Conservation (phyloP, 805 yeast genomes). For the Suhomyces sp. region DNA sequence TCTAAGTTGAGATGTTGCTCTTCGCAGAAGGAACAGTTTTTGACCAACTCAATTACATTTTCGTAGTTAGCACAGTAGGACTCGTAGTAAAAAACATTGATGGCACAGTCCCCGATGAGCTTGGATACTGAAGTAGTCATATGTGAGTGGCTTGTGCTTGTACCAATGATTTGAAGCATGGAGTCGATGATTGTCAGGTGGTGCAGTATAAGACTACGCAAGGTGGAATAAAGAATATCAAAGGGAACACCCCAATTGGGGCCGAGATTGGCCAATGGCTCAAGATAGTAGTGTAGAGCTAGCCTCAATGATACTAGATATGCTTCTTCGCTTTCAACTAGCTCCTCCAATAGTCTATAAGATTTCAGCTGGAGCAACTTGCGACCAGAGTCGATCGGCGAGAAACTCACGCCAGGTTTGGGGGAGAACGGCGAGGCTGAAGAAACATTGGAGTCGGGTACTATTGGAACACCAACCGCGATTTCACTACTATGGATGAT, state of each 20-base stretch:
- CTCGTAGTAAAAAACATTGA: slow-evolving; percentile 26
- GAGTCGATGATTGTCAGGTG: slow-evolving; percentile 25
- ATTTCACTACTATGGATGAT: background rate
- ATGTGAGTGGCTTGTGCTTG: background rate
- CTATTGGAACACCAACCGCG: background rate
- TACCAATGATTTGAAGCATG: background rate
- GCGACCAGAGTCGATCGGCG: slow-evolving; percentile 12
- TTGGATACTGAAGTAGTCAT: background rate
- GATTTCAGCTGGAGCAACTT: slow-evolving; percentile 12
- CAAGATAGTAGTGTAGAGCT: slow-evolving; percentile 43
- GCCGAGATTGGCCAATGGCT: slow-evolving; percentile 25
- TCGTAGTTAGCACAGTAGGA: slow-evolving; percentile 33
- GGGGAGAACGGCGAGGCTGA: slow-evolving; percentile 14
- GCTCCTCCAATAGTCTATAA: slow-evolving; percentile 41
- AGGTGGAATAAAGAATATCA: background rate
- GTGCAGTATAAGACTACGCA: slow-evolving; percentile 8
- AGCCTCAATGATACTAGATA: slow-evolving; percentile 46
- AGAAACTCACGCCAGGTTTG: slow-evolving; percentile 15
- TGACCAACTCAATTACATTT: slow-evolving; percentile 30
- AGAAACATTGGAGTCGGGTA: background rate
- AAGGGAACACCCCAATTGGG: background rate
- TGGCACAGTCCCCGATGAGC: slow-evolving; percentile 13
- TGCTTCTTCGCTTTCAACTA: slow-evolving; percentile 46
- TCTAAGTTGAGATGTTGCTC: slow-evolving; percentile 3
- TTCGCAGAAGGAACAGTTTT: slow-evolving; percentile 17